Conservation (phyloP, 2,329 filamentous ascomycete species). For the Pseudocercospora fuligena region DNA sequence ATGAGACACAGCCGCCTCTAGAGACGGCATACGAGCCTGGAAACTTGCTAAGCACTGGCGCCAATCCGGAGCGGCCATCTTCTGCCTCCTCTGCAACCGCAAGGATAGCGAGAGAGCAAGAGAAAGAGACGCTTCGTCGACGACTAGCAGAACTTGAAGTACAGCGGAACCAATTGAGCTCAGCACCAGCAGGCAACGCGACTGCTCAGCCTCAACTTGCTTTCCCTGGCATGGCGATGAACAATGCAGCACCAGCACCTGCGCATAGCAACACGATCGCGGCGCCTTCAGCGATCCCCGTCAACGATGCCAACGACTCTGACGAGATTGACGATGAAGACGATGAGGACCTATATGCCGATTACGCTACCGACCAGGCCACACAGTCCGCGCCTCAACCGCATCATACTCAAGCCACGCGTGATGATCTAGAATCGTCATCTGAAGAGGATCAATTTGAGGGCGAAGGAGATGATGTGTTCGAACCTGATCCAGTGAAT, state of each 20-base stretch:
- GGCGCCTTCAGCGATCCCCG: not conserved
- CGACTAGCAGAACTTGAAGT: slow-evolving; percentile 20
- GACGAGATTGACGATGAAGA: slow-evolving; percentile 22
- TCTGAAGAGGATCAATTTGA: slow-evolving; percentile 1
- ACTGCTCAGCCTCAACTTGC: not conserved
- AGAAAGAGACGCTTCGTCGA: slow-evolving; percentile 18
- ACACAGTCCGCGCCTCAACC: not conserved
- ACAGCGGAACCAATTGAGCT: slow-evolving; percentile 11
- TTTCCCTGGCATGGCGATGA: not conserved
- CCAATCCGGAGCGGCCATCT: not conserved
- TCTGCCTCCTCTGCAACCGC: slow-evolving; percentile 4
- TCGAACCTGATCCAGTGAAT: not conserved
- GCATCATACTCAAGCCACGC: slow-evolving; percentile 8
- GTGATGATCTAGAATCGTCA: not conserved
- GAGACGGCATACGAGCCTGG: not conserved
- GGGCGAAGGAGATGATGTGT: not conserved
- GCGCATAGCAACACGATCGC: not conserved
- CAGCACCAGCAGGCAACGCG: not conserved
- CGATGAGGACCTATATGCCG: slow-evolving; percentile 25
- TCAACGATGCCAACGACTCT: slow-evolving; percentile 8
- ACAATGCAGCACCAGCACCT: not conserved
- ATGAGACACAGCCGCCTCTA: not conserved
- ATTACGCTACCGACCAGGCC: not conserved
- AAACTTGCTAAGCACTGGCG: not conserved
- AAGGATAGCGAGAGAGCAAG: slow-evolving; percentile 17